These are phyloP conservation scores for Curvularia verruculosa DNA, from an alignment of 2,329 filamentous ascomycete species.

Conservation along the genomic window DNA sequence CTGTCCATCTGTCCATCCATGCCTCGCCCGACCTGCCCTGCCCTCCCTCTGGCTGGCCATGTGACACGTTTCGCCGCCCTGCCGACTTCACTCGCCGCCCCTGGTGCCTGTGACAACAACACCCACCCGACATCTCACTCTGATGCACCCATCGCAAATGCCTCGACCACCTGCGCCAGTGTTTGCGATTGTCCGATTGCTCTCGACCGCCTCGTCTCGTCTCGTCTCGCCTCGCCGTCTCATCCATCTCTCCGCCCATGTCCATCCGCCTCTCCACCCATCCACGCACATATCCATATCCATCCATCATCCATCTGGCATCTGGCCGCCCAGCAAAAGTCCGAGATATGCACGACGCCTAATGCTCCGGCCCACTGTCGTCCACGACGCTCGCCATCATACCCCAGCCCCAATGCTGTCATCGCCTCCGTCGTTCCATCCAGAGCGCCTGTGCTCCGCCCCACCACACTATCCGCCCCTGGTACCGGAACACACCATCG, in stretches of 20 bases:
- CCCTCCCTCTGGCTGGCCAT: conserved; percentile 27
- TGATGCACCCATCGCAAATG: too few species aligned
- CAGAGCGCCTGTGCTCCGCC: conserved; percentile 12
- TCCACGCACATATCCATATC: too few species aligned
- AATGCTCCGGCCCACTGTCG: conserved; percentile 2
- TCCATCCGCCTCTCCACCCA: too few species aligned
- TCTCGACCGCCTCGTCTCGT: conserved; percentile 1
- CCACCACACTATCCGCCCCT: conserved; percentile 9
- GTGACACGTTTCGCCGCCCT: conserved; percentile 31
- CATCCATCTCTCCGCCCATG: background rate
- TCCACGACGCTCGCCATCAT: background rate
- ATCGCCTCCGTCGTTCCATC: conserved; percentile 4
- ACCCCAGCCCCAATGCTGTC: conserved; percentile 6
- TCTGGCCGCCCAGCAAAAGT: background rate
- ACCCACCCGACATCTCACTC: background rate
- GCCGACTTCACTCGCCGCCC: conserved; percentile 9
- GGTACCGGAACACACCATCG: conserved; percentile 13
- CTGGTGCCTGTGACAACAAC: conserved; percentile 18
- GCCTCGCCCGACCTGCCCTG: conserved; percentile 6
- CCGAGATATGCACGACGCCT: conserved; percentile 11
- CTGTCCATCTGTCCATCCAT: conserved; percentile 26
- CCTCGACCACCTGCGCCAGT: background rate
- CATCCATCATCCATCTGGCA: background rate
- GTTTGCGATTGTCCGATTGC: conserved; percentile 12
- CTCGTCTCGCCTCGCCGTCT: background rate